A percentile compares a stretch with the other conserved stretches of the same genome.
Evolutionary conservation across 805 yeast genomes (phyloP).

Genomic region (Starmera caribaea): DNA sequence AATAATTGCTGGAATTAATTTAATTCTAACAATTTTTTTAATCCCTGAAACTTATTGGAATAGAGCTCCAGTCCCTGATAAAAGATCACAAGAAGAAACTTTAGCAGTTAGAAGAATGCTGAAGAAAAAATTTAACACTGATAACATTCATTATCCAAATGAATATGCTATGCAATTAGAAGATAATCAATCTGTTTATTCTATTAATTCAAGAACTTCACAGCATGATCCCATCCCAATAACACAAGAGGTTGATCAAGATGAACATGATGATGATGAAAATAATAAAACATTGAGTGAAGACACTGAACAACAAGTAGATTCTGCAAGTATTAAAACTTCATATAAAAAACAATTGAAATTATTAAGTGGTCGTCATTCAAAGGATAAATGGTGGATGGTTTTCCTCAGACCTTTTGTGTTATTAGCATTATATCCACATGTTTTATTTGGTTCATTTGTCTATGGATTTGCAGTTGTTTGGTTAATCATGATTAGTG

Average conservation of each 20-base stretch:
- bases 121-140: slow-evolving; percentile 7
- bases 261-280: not conserved
- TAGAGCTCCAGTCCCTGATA: slow-evolving; percentile 38
- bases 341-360: slow-evolving; percentile 26
- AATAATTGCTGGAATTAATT: slow-evolving; percentile 38
- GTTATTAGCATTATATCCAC: slow-evolving; percentile 36
- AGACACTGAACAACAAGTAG: not conserved
- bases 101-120: slow-evolving; percentile 33
- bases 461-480: slow-evolving; percentile 49
- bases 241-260: not conserved
- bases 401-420: slow-evolving; percentile 46
- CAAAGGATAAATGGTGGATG: slow-evolving; percentile 43
- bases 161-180: not conserved
- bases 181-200: not conserved
- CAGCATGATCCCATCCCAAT: no score
- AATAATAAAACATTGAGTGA: not conserved
- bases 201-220: not conserved
- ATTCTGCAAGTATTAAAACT: slow-evolving; percentile 3
- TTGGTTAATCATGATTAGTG: slow-evolving; percentile 55
- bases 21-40: slow-evolving; percentile 37
- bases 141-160: slow-evolving; percentile 1
- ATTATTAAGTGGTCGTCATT: slow-evolving; percentile 39
- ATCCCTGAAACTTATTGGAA: slow-evolving; percentile 63
- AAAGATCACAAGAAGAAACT: slow-evolving; percentile 38
- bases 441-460: slow-evolving; percentile 40